Evolutionary conservation across 257 asterid species (phyloP), one percentile per base, ranked within the genome.

Genomic region (Solanum chiquidenum): DNA sequence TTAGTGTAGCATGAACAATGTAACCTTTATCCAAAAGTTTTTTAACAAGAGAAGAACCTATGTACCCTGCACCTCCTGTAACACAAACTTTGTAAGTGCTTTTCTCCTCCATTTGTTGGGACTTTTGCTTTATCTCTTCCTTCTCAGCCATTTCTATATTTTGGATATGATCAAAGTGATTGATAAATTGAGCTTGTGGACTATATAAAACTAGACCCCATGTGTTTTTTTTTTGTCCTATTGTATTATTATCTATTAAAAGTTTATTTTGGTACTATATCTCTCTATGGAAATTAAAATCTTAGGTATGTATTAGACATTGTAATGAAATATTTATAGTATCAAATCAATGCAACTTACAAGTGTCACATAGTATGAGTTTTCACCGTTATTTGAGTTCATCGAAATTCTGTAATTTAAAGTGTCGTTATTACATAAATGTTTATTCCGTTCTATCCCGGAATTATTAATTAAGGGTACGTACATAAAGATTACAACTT

Each of bases 51-150:
- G 85, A 93, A 88, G 95, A 95, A 80, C 94, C 96, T 2, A 95
- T 37, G 88, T 92, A 94, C 34, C 98, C 95, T 9, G 95, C 90
- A 64, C 92, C 96, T 52, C 98, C 97, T 1, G 94, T 94, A 5
- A 95, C 94, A 88, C 98, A 94, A 60, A 93, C 98, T 83, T 89
- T 93, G 31, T 12, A 85, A 27, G 6, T 86, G 37, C 80, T 87
- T 86, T 83, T 86, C 87, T 42, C 35, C 62, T 42, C 84, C 84
- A 77, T 77, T 25, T 7, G 83, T 9, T 77, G 23, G 83, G 27
- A 0, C 12, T 38, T 23, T 40, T 40, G 5, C 23, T n/a, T n/a
- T 13, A 6, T 76, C n/a, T n/a, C 33, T 27, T 38, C 33, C 25
- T 76, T 2, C 12, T 23, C 35, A 12, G 1, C 21, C 33, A 10